phyloP scores from a whole-genome alignment of 495 filamentous ascomycete species.

The Penicillium egyptiacum region DNA sequence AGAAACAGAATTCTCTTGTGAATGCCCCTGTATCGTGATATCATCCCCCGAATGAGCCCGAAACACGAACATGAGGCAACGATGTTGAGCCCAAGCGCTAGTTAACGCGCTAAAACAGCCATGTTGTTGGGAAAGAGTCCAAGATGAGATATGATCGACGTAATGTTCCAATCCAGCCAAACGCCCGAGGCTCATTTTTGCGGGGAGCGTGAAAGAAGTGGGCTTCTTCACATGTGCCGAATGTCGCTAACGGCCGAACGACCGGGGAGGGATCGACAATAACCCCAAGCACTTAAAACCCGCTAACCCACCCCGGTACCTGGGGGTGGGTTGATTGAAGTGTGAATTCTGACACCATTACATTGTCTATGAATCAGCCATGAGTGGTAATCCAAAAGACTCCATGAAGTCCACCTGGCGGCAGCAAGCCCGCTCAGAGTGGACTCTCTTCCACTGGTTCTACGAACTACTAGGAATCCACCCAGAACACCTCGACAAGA shows the following conservation, averaged over 20 bases:
- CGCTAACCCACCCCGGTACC: not conserved
- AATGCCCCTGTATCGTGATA: slow-evolving; percentile 2
- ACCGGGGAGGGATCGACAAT: slow-evolving; percentile 17
- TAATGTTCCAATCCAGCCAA: slow-evolving; percentile 12
- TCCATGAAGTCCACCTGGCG: slow-evolving; percentile 42
- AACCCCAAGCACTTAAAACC: slow-evolving; percentile 15
- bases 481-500: slow-evolving; percentile 27
- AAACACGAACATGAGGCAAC: slow-evolving; percentile 6
- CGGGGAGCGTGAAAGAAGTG: slow-evolving; percentile 19
- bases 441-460: slow-evolving; percentile 37
- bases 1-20: not conserved
- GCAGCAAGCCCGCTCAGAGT: slow-evolving; percentile 26
- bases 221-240: slow-evolving; percentile 28
- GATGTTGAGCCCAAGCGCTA: slow-evolving; percentile 9
- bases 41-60: not conserved
- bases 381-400: slow-evolving; percentile 33
- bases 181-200: slow-evolving; percentile 27
- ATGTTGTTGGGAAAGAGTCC: slow-evolving; percentile 15
- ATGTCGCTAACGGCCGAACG: slow-evolving; percentile 7
- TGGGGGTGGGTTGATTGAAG: not conserved
- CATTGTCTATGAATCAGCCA: slow-evolving; percentile 2
- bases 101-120: slow-evolving; percentile 6
- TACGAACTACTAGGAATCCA: slow-evolving; percentile 33
- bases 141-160: slow-evolving; percentile 24
- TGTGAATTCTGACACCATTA: not conserved